Conservation (phyloP, 2,329 filamentous ascomycete genomes). For the Colletotrichum graminicola region DNA sequence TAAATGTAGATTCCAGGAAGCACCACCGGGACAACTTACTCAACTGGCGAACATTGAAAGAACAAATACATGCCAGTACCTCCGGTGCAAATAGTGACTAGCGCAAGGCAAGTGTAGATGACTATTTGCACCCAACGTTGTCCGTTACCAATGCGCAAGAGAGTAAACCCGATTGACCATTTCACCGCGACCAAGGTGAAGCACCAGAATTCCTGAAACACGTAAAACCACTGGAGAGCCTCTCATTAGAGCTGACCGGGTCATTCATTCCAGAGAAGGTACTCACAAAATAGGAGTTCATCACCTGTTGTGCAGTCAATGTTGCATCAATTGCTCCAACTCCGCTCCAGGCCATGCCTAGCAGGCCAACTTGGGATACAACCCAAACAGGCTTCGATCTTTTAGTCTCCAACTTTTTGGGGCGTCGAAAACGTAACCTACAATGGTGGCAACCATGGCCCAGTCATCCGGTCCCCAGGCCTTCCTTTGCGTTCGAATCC, state of each 20-base stretch:
- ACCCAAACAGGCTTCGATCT: constrained; percentile 26
- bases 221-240: constrained; percentile 29
- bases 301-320: constrained; percentile 16
- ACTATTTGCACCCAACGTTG: constrained; percentile 36
- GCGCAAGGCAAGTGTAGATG: constrained; percentile 30
- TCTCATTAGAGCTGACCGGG: neutral
- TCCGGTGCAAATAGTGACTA: constrained; percentile 35
- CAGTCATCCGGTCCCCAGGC: constrained; percentile 40
- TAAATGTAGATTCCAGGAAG: neutral
- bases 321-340: constrained; percentile 31
- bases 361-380: constrained; percentile 22
- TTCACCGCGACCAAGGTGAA: constrained; percentile 35
- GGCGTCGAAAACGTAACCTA: neutral
- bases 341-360: constrained; percentile 41
- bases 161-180: constrained; percentile 36
- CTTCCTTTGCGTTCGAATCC: constrained; percentile 36
- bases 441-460: constrained; percentile 37
- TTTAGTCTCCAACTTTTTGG: constrained; percentile 2
- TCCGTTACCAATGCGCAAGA: constrained; percentile 33
- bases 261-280: rapidly evolving
- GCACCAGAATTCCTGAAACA: constrained; percentile 39
- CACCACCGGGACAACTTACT: neutral
- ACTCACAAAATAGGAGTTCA: constrained; percentile 33
- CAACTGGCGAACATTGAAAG: constrained; percentile 35
- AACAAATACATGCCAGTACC: constrained; percentile 41